These are phyloP conservation scores for Cutaneotrichosporon mucoides DNA, from an alignment of 1,284 basidiomycete species.

Conservation along the genomic window DNA sequence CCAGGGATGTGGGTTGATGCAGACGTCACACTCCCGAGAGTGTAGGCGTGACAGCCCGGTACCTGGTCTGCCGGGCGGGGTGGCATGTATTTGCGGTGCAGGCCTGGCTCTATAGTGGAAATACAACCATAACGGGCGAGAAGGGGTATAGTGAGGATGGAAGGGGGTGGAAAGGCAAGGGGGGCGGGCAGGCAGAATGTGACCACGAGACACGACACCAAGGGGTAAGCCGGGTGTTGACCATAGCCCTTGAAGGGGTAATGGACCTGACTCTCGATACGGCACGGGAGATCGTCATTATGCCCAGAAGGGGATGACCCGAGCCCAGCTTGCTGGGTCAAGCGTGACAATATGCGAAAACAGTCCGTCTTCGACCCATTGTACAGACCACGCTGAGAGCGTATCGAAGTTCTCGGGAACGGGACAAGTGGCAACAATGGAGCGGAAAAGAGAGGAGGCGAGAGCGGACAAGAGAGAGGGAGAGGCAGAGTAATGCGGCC, in stretches of 20 bases:
- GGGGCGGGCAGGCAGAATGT: neutral
- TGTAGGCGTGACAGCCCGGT: neutral
- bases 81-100: neutral
- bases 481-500: too few relatives aligned
- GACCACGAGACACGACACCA: neutral
- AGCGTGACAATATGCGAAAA: neutral
- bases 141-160: neutral
- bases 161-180: neutral
- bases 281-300: constrained; percentile 4
- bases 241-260: neutral
- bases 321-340: constrained; percentile 2
- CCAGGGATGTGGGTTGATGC: neutral
- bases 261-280: neutral
- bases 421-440: too few relatives aligned
- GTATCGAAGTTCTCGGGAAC: too few relatives aligned
- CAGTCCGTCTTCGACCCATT: neutral
- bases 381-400: too few relatives aligned
- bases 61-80: neutral
- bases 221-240: neutral
- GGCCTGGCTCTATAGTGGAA: neutral
- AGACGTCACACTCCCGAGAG: constrained; percentile 2
- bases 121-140: neutral
- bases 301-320: constrained; percentile 4
- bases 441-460: too few relatives aligned
- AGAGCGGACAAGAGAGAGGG: too few relatives aligned